These are phyloP conservation scores for Microdochium nivale DNA, from an alignment of 2,329 filamentous ascomycete species.

Conservation along the genomic window DNA sequence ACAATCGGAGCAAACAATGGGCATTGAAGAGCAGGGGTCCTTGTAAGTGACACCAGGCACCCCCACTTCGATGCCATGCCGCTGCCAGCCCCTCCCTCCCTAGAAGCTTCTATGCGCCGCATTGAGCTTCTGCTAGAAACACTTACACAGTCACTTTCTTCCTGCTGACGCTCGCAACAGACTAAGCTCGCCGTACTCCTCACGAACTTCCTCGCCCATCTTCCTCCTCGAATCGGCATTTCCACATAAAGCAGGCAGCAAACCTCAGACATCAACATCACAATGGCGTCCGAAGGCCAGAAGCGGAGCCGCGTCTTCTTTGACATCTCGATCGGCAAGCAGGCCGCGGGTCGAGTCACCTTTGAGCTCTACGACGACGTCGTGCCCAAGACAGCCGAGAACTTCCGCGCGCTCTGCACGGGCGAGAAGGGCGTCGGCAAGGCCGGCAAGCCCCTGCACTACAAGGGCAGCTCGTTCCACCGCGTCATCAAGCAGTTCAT, in stretches of 20 bases:
- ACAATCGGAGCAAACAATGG: neutral
- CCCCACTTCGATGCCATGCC: neutral
- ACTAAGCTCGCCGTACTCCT: neutral
- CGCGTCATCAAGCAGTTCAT: constrained; percentile 98
- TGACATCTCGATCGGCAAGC: constrained; percentile 75
- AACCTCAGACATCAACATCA: constrained; percentile 1
- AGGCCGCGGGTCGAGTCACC: constrained; percentile 65
- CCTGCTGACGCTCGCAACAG: neutral
- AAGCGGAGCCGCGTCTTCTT: constrained; percentile 81
- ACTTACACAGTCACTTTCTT: neutral
- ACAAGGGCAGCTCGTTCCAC: constrained; percentile 90
- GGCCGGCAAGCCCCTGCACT: constrained; percentile 77
- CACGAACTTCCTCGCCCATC: neutral
- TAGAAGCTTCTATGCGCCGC: constrained; percentile 5
- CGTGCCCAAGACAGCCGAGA: constrained; percentile 91
- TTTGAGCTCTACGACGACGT: constrained; percentile 75
- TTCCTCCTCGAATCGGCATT: neutral
- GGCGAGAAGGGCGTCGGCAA: constrained; percentile 86
- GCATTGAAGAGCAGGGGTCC: neutral
- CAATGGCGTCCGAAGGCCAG: constrained; percentile 29
- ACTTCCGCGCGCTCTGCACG: constrained; percentile 90
- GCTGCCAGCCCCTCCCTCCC: neutral
- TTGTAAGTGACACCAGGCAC: too few species aligned
- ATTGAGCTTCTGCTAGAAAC: neutral
- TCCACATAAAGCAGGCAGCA: neutral